A percentile compares a stretch with the other conserved stretches of the same genome.
These are phyloP conservation scores for Capronia coronata DNA, from an alignment of 2,329 filamentous ascomycete genomes.

Conservation along the genomic window DNA sequence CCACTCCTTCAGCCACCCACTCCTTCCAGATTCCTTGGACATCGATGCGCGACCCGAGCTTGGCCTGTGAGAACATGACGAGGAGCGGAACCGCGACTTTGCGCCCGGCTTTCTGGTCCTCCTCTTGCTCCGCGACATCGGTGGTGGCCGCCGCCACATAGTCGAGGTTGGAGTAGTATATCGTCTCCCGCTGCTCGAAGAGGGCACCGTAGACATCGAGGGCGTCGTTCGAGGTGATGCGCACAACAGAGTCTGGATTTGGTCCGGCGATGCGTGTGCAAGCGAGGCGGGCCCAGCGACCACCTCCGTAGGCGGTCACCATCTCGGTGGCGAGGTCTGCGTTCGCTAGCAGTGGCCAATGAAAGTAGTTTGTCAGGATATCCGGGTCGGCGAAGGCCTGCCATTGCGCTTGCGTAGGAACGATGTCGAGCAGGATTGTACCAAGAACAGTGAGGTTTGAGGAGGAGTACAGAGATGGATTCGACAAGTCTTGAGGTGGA, in stretches of 20 bases:
- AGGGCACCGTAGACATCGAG: conserved; percentile 40
- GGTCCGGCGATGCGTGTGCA: conserved; percentile 33
- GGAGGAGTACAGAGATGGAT: conserved; percentile 7
- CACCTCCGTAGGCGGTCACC: conserved; percentile 41
- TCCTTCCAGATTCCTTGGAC: conserved; percentile 40
- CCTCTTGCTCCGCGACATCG: conserved; percentile 41
- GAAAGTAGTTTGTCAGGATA: conserved; percentile 39
- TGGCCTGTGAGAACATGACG: conserved; percentile 41
- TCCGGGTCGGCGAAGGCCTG: conserved; percentile 36
- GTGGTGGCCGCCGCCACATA: conserved; percentile 41
- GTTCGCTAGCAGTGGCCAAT: conserved; percentile 49
- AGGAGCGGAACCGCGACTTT: conserved; percentile 41
- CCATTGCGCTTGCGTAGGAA: conserved; percentile 46
- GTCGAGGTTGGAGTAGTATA: conserved; percentile 43
- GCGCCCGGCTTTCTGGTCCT: conserved; percentile 41
- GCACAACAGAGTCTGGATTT: conserved; percentile 19
- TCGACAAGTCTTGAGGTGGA: conserved; percentile 3
- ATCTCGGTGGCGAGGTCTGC: conserved; percentile 40
- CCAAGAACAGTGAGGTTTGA: conserved; percentile 36
- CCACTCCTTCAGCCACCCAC: conserved; percentile 36
- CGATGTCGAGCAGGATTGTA: conserved; percentile 44
- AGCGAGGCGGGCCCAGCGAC: conserved; percentile 34
- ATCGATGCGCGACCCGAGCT: conserved; percentile 35
- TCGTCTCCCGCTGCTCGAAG: conserved; percentile 40
- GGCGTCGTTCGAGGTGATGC: conserved; percentile 33